Percentiles rank a stretch among this genome's conserved stretches.
These are phyloP conservation scores for Globisporangium recalcitrans DNA, from an alignment of 352 stramenopile species.

Conservation along the genomic window DNA sequence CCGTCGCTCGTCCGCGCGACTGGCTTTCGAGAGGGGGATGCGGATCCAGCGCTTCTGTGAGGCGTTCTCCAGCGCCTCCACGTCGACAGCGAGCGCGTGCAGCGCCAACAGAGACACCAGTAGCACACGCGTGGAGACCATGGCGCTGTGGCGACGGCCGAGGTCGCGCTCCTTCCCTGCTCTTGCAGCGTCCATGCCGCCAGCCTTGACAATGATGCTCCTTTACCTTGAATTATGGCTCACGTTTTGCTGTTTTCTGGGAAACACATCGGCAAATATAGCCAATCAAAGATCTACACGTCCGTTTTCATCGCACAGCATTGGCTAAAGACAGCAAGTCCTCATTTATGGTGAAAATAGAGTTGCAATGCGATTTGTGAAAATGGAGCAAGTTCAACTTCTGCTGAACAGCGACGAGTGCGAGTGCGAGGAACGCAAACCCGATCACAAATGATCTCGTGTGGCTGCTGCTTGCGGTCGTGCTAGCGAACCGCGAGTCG, in stretches of 20 bases:
- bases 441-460: background rate
- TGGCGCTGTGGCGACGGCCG: background rate
- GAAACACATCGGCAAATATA: background rate
- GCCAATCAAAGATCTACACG: background rate
- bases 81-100: background rate
- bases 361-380: background rate
- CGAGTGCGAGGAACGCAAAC: background rate
- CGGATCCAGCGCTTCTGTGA: constrained; percentile 15
- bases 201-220: background rate
- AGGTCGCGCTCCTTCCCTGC: background rate
- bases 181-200: constrained; percentile 4
- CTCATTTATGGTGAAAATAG: background rate
- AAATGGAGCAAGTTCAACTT: background rate
- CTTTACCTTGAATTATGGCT: background rate
- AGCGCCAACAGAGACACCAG: background rate
- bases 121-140: background rate
- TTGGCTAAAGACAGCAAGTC: background rate
- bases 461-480: background rate
- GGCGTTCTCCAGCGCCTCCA: background rate
- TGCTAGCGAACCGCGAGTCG: background rate
- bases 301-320: background rate
- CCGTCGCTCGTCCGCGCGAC: constrained; percentile 1
- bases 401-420: background rate
- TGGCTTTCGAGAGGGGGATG: constrained; percentile 20
- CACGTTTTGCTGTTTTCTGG: background rate